Evolutionary conservation across 2,329 filamentous ascomycete species (phyloP), one percentile per base, ranked within the genome.

Genomic region (Cyphellophora europaea): DNA sequence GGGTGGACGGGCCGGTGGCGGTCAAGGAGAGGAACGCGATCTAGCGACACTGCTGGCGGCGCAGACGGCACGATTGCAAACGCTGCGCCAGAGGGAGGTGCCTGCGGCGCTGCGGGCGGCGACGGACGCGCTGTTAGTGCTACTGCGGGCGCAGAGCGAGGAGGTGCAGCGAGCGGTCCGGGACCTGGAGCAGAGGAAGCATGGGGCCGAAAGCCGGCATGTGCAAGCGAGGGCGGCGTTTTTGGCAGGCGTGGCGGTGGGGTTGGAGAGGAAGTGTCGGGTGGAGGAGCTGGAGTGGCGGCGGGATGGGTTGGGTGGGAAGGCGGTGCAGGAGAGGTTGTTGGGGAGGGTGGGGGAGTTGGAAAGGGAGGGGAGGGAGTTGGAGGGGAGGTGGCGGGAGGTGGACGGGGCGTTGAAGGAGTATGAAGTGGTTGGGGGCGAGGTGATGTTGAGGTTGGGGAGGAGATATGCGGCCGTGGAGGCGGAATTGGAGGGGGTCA

Each of bases 401-500:
- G 53, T 57, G 5, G 36, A 52, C 32, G 43, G 52, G 16, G 54
- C 58, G 12, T 38, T 64, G 35, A 50, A 51, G 13, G 46, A 44
- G 14, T 64, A 62, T 41, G 56, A 59, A 6, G 46, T 43, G 38
- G 46, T 44, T 32, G 11, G 38, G 27, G 14, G 27, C 17, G 25
- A 23, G 19, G 47, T 53, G 1, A 54, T 64, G 44, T 43, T 40
- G 18, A 55, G 57, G 35, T 55, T 64, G 36, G 55, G 59, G 17
- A 54, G 49, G 29, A 52, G 53, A 27, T 65, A 63, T 49, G 55
- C 54, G 4, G 38, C 47, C 12, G 45, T 65, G 30, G 51, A 54
- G 2, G 50, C 47, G 35, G 59, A 65, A 36, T 52, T 61, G 5
- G 60, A 62, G 30, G 41, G 41, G 4, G 52, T 61, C 5, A 52